Evolutionary conservation across 768 basidiomycete species (phyloP).

Genomic region (Pisolithus marmoratus): DNA sequence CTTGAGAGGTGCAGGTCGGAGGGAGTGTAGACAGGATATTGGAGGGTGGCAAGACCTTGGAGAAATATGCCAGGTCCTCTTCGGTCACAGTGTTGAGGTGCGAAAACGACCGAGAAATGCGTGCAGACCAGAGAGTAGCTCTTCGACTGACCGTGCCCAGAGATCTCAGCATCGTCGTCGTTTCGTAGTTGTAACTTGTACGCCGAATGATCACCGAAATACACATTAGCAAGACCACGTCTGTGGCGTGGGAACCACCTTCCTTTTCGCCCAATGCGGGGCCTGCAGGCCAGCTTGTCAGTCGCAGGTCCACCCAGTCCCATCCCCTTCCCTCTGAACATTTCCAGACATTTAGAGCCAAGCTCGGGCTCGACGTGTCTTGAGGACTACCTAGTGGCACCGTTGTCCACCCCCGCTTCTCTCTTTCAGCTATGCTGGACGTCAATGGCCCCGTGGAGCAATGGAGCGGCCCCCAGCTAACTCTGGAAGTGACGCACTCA

Average conservation of each 20-base stretch:
- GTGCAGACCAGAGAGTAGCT: slow-evolving; percentile 12
- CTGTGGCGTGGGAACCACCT: background rate
- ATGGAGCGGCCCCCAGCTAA: slow-evolving; percentile 34
- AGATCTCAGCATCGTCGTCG: slow-evolving; percentile 10
- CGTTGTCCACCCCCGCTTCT: background rate
- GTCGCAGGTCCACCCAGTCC: too few species aligned
- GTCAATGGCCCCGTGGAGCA: slow-evolving; percentile 29
- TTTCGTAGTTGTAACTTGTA: too few species aligned
- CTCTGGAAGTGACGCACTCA: slow-evolving; percentile 29
- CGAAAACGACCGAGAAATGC: slow-evolving; percentile 16
- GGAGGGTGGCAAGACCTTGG: slow-evolving; percentile 54
- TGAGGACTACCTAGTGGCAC: background rate
- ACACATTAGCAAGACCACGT: background rate
- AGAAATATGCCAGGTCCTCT: slow-evolving; percentile 61
- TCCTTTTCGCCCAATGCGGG: background rate
- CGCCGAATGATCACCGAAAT: background rate
- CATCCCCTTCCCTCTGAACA: too few species aligned
- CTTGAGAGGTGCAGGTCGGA: slow-evolving; percentile 38
- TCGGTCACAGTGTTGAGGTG: slow-evolving; percentile 46
- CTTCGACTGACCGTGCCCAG: slow-evolving; percentile 3
- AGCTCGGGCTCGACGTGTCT: background rate
- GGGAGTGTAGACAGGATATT: slow-evolving; percentile 66
- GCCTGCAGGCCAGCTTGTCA: too few species aligned
- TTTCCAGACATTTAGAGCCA: background rate
- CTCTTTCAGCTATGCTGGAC: slow-evolving; percentile 17